These are phyloP conservation scores for Ganoderma resinaceum DNA, from an alignment of 1,284 basidiomycete genomes.

Conservation along the genomic window DNA sequence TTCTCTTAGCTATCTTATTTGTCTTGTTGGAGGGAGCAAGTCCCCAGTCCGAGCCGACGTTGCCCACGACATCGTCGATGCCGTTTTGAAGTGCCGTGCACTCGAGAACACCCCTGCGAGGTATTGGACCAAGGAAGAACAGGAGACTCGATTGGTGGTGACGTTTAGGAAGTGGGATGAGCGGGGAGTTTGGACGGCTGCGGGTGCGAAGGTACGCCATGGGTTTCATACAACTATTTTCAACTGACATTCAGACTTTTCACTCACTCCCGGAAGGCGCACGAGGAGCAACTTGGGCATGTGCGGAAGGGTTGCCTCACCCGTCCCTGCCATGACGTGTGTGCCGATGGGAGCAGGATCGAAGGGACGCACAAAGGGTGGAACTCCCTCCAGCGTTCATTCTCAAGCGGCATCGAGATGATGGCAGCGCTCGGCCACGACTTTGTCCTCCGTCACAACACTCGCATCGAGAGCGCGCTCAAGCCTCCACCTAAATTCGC, in stretches of 20 bases:
- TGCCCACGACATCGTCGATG: background rate
- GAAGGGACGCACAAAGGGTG: slow-evolving; percentile 33
- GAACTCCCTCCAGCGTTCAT: slow-evolving; percentile 33
- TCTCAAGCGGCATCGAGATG: slow-evolving; percentile 33
- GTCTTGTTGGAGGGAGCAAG: background rate
- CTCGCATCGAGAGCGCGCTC: slow-evolving; percentile 3
- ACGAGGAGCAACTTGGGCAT: background rate
- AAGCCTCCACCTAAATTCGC: background rate
- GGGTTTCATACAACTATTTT: too few species aligned
- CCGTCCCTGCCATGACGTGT: slow-evolving; percentile 30
- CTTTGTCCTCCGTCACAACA: slow-evolving; percentile 12
- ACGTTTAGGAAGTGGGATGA: background rate
- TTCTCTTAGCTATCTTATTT: background rate
- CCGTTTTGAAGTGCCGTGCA: background rate
- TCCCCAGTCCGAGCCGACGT: background rate
- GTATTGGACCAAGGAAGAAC: background rate
- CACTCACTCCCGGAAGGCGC: background rate
- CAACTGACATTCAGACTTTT: too few species aligned
- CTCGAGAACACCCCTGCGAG: background rate
- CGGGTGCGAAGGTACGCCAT: background rate
- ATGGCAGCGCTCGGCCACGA: slow-evolving; percentile 14
- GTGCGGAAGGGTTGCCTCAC: background rate
- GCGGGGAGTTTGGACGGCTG: background rate
- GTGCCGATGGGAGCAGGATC: slow-evolving; percentile 30
- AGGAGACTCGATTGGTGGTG: background rate